phyloP scores from a whole-genome alignment of 1,284 basidiomycete genomes.

The Trichosporon sp. region DNA sequence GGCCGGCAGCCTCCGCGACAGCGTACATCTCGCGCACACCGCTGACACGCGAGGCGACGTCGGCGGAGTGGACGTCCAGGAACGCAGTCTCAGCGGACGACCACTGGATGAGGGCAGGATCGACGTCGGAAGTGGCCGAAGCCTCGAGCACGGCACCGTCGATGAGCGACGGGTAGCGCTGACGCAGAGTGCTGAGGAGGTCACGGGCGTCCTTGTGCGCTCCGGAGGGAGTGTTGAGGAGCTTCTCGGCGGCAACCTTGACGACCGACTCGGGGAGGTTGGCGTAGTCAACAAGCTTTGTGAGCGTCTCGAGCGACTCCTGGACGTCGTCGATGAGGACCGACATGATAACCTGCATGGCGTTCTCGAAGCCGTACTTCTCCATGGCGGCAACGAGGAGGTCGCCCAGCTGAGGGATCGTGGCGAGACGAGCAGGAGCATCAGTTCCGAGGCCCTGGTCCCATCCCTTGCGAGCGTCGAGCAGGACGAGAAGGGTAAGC shows the following conservation, averaged over 20 bases:
- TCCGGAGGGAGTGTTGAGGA: slow-evolving; percentile 34
- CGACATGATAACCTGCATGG: slow-evolving; percentile 37
- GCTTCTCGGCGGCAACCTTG: slow-evolving; percentile 36
- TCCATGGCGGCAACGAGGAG: slow-evolving; percentile 47
- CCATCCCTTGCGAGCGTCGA: slow-evolving; percentile 49
- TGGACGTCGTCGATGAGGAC: slow-evolving; percentile 35
- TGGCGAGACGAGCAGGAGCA: slow-evolving; percentile 36
- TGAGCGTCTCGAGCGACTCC: slow-evolving; percentile 34
- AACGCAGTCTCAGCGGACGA: slow-evolving; percentile 40
- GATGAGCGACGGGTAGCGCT: slow-evolving; percentile 50
- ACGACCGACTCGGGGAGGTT: slow-evolving; percentile 39
- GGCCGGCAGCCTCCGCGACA: slow-evolving; percentile 27
- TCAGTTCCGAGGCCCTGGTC: slow-evolving; percentile 40
- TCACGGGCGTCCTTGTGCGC: slow-evolving; percentile 35
- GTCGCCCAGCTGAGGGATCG: slow-evolving; percentile 43
- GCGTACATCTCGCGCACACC: slow-evolving; percentile 53
- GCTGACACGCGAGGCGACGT: slow-evolving; percentile 51
- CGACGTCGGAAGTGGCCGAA: slow-evolving; percentile 27
- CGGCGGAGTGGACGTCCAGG: slow-evolving; percentile 55
- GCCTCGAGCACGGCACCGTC: slow-evolving; percentile 41
- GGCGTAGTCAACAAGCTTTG: slow-evolving; percentile 39
- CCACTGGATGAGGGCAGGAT: slow-evolving; percentile 33
- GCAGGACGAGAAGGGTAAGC: slow-evolving; percentile 51
- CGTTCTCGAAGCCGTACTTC: slow-evolving; percentile 50
- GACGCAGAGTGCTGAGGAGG: slow-evolving; percentile 44